These are phyloP conservation scores for Colletotrichum truncatum DNA, from an alignment of 2,329 filamentous ascomycete genomes.

Conservation along the genomic window DNA sequence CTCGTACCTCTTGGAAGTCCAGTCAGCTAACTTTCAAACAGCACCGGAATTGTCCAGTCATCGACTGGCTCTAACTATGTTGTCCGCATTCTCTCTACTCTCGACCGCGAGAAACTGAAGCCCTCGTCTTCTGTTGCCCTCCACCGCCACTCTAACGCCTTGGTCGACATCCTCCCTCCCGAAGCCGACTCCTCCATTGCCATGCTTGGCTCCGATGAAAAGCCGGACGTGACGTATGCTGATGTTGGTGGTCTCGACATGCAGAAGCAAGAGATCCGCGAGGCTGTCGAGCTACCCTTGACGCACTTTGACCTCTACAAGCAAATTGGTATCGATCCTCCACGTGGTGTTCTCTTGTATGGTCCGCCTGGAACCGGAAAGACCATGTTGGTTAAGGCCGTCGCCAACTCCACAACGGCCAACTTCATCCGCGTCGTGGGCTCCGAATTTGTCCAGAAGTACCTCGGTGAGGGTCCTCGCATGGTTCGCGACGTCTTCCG, in stretches of 20 bases:
- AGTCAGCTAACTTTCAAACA: slow-evolving; percentile 46
- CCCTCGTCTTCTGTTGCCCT: slow-evolving; percentile 97
- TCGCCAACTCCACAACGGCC: slow-evolving; percentile 90
- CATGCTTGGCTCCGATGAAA: slow-evolving; percentile 96
- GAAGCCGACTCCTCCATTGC: slow-evolving; percentile 99
- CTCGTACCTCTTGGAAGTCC: not conserved
- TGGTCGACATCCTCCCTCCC: slow-evolving; percentile 98
- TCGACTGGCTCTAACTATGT: slow-evolving; percentile 99
- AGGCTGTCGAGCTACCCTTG: slow-evolving; percentile 95
- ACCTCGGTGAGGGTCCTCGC: slow-evolving; percentile 90
- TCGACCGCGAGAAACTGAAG: slow-evolving; percentile 98
- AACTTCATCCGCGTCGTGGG: slow-evolving; percentile 94
- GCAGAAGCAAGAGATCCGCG: slow-evolving; percentile 99
- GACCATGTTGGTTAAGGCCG: slow-evolving; percentile 90
- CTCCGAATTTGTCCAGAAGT: slow-evolving; percentile 94
- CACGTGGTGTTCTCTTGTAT: slow-evolving; percentile 94
- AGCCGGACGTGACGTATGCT: slow-evolving; percentile 97
- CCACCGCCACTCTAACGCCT: slow-evolving; percentile 96
- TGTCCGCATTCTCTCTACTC: slow-evolving; percentile 95
- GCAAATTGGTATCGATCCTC: slow-evolving; percentile 98
- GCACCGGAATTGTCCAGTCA: slow-evolving; percentile 97
- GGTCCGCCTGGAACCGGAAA: slow-evolving; percentile 74
- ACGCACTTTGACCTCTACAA: slow-evolving; percentile 99
- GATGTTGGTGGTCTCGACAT: slow-evolving; percentile 98
- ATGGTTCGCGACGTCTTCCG: slow-evolving; percentile 99